Conservation (phyloP, 108 stramenopile species). For the Thalassiosira profunda region DNA sequence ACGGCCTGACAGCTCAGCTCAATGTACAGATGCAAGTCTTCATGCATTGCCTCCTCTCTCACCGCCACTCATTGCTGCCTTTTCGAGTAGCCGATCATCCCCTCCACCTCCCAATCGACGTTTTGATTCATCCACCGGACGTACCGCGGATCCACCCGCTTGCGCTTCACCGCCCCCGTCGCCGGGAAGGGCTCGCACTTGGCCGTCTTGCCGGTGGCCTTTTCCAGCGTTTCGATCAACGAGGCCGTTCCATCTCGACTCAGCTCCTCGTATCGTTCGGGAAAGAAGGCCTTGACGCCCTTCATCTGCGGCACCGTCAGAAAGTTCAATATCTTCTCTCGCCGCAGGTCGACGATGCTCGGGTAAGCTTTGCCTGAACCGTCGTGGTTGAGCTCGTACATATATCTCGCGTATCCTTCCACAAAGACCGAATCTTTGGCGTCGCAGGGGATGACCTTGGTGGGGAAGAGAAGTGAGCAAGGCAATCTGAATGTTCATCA, state of each 20-base stretch:
- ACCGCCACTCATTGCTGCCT: constrained; percentile 1
- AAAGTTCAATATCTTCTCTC: constrained; percentile 63
- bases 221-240: constrained; percentile 42
- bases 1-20: too few relatives aligned
- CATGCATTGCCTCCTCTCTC: constrained; percentile 7
- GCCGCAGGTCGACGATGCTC: constrained; percentile 52
- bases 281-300: constrained; percentile 22
- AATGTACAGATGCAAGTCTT: too few relatives aligned
- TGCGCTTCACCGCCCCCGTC: constrained; percentile 4
- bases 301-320: constrained; percentile 15
- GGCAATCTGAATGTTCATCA: too few relatives aligned
- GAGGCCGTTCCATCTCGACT: constrained; percentile 14
- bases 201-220: constrained; percentile 29
- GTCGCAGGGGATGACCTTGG: too few relatives aligned
- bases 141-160: constrained; percentile 26
- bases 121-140: constrained; percentile 53
- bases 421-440: too few relatives aligned
- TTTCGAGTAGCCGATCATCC: constrained; percentile 37
- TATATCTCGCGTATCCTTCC: too few relatives aligned
- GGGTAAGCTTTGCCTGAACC: constrained; percentile 36
- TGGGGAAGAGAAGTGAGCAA: too few relatives aligned
- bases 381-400: constrained; percentile 48
- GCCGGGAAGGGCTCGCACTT: constrained; percentile 37
- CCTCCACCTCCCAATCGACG: constrained; percentile 60
- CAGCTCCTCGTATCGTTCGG: constrained; percentile 53